These are phyloP conservation scores for Solanum tarijense DNA, from an alignment of 257 asterid genomes.

Conservation along the genomic window DNA sequence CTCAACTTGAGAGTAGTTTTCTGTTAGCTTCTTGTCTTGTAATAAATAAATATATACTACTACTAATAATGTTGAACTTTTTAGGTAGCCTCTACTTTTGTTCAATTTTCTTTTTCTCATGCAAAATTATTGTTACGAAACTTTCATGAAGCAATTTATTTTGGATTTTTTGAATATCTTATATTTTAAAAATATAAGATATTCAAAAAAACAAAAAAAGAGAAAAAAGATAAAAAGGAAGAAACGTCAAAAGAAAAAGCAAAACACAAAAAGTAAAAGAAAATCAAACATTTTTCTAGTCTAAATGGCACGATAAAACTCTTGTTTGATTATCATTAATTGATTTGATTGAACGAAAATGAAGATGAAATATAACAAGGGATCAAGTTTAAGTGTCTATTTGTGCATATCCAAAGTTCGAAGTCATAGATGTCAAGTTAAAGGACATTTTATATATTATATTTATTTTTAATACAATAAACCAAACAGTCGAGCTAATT, in stretches of 20 bases:
- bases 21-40: background rate
- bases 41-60: background rate
- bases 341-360: background rate
- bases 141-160: background rate
- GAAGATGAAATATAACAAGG: background rate
- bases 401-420: accelerated
- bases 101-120: background rate
- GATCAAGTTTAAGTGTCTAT: no score
- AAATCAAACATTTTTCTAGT: background rate
- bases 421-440: no score
- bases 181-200: background rate
- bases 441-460: no score
- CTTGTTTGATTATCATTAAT: background rate
- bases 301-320: background rate
- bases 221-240: background rate
- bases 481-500: no score
- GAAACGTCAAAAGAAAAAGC: background rate
- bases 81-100: background rate
- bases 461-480: no score
- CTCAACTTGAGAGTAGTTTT: background rate
- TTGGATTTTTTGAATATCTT: background rate
- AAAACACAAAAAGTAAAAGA: background rate
- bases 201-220: no score
- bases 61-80: background rate
- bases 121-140: background rate